These are phyloP conservation scores for Zoysia japonica DNA, from an alignment of 176 grass and related monocot genomes.

Conservation along the genomic window DNA sequence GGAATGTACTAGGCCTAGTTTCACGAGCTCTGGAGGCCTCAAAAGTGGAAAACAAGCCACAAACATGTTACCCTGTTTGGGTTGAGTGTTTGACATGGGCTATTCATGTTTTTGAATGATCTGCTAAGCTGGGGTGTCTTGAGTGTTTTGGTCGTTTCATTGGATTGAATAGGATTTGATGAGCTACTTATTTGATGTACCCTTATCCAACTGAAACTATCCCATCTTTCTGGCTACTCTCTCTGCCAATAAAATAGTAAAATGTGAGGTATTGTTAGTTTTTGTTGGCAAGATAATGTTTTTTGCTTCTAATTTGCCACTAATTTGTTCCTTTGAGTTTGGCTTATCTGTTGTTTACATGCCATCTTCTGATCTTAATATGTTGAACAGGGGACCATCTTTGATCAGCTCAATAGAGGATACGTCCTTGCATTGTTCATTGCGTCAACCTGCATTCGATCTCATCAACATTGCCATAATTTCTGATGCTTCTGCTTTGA, in stretches of 20 bases:
- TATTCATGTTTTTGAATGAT: neutral
- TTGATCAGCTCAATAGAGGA: slow-evolving; percentile 85
- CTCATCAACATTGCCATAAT: slow-evolving; percentile 90
- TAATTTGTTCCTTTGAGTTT: slow-evolving; percentile 27
- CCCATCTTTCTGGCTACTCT: neutral
- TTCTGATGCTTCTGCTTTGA: slow-evolving; percentile 96
- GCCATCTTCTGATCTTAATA: slow-evolving; percentile 41
- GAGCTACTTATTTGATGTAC: neutral
- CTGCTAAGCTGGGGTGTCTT: neutral
- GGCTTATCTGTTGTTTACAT: slow-evolving; percentile 23
- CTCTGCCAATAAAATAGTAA: neutral
- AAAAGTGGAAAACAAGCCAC: neutral
- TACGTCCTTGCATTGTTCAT: slow-evolving; percentile 71
- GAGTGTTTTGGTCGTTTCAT: neutral
- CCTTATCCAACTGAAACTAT: neutral
- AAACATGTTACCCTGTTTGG: neutral
- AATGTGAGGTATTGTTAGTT: slow-evolving; percentile 22
- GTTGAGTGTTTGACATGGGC: neutral
- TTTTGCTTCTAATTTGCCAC: slow-evolving; percentile 5
- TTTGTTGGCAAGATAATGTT: slow-evolving; percentile 13
- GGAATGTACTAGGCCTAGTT: neutral
- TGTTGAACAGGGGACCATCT: slow-evolving; percentile 75
- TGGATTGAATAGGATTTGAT: neutral
- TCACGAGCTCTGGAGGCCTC: neutral
- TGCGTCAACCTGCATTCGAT: slow-evolving; percentile 93